phyloP scores from a whole-genome alignment of 2,329 filamentous ascomycete species.

The Colletotrichum brevisporum region DNA sequence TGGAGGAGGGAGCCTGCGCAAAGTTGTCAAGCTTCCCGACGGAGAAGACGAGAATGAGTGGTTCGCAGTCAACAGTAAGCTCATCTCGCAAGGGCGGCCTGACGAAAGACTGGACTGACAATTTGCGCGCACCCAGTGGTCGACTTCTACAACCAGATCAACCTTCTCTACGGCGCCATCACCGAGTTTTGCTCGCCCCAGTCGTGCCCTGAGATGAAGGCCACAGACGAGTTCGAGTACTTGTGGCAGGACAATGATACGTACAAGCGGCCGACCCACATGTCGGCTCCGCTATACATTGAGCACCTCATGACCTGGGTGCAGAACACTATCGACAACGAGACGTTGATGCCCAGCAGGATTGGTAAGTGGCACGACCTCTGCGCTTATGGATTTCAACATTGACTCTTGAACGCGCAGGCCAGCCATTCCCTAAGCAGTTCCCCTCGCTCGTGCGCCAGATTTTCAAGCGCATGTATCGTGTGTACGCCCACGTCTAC shows the following conservation, averaged over 20 bases:
- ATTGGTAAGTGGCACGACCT: slow-evolving; percentile 71
- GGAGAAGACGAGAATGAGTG: slow-evolving; percentile 98
- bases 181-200: slow-evolving; percentile 99
- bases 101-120: slow-evolving; percentile 32
- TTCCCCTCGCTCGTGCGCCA: slow-evolving; percentile 92
- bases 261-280: slow-evolving; percentile 97
- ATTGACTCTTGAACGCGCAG: slow-evolving; percentile 56
- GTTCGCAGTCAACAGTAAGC: slow-evolving; percentile 94
- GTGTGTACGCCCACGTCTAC: slow-evolving; percentile 99
- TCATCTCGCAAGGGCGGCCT: neutral
- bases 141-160: slow-evolving; percentile 99
- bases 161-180: slow-evolving; percentile 97
- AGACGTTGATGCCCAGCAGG: slow-evolving; percentile 92
- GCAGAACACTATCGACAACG: slow-evolving; percentile 94
- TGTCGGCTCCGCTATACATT: slow-evolving; percentile 97
- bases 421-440: slow-evolving; percentile 93
- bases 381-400: neutral
- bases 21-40: slow-evolving; percentile 96
- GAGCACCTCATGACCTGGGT: slow-evolving; percentile 99
- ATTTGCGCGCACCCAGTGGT: slow-evolving; percentile 76
- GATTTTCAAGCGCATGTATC: slow-evolving; percentile 99
- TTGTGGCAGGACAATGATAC: slow-evolving; percentile 97
- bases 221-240: slow-evolving; percentile 99
- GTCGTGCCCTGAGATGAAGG: slow-evolving; percentile 99
- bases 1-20: slow-evolving; percentile 92